A percentile compares a stretch with the other conserved stretches of the same genome.
Evolutionary conservation across 768 basidiomycete species (phyloP).

Genomic region (Auriscalpium microsporum): DNA sequence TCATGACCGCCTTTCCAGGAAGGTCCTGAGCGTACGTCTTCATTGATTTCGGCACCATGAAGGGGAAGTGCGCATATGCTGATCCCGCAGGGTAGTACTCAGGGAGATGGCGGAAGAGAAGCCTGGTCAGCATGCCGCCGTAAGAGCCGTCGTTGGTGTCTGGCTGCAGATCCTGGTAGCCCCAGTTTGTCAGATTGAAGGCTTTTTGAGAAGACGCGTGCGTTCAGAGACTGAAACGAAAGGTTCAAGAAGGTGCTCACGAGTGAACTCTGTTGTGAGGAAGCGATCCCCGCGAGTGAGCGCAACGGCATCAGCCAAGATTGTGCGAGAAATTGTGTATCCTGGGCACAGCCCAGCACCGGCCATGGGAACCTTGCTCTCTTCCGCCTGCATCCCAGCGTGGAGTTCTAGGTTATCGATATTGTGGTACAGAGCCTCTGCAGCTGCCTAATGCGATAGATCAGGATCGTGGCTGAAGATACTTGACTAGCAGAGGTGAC

Average conservation of each 20-base stretch:
- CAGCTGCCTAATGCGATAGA: slow-evolving; percentile 38
- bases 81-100: slow-evolving; percentile 57
- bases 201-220: slow-evolving; percentile 31
- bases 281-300: slow-evolving; percentile 75
- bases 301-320: slow-evolving; percentile 70
- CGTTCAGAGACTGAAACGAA: not conserved
- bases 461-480: not conserved
- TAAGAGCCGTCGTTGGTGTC: slow-evolving; percentile 60
- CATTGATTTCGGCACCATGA: slow-evolving; percentile 54
- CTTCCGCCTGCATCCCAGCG: slow-evolving; percentile 46
- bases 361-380: slow-evolving; percentile 51
- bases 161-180: slow-evolving; percentile 61
- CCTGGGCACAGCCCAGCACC: slow-evolving; percentile 78
- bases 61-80: slow-evolving; percentile 74
- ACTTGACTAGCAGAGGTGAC: not conserved
- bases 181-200: slow-evolving; percentile 72
- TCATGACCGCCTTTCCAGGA: slow-evolving; percentile 23
- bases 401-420: slow-evolving; percentile 78
- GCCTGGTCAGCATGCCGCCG: slow-evolving; percentile 65
- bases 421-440: slow-evolving; percentile 56
- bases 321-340: slow-evolving; percentile 79
- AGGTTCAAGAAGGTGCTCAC: slow-evolving; percentile 30
- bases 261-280: slow-evolving; percentile 69
- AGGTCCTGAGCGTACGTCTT: slow-evolving; percentile 29
- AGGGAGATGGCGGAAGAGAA: slow-evolving; percentile 67